These are phyloP conservation scores for Gynochthodes officinalis DNA, from an alignment of 257 asterid genomes.

Conservation along the genomic window DNA sequence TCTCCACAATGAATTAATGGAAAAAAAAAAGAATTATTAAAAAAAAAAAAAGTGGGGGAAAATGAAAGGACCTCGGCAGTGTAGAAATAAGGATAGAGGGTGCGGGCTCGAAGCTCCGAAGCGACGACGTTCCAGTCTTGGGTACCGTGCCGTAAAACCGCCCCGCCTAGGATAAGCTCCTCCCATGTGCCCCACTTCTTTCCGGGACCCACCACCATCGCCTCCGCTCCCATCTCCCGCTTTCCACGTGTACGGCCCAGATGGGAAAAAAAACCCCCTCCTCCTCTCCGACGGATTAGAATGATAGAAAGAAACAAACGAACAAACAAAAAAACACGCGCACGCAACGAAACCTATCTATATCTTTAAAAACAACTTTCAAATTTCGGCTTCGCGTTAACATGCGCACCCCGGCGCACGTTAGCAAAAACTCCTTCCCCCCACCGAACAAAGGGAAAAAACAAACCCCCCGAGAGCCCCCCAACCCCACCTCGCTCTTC, in stretches of 20 bases:
- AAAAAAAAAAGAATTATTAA: not conserved
- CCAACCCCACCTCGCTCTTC: too few relatives aligned
- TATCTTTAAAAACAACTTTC: not conserved
- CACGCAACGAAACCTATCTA: not conserved
- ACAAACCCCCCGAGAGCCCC: too few relatives aligned
- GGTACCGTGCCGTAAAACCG: conserved; percentile 62
- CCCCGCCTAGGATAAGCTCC: conserved; percentile 78
- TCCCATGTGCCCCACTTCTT: conserved; percentile 89
- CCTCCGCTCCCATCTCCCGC: conserved; percentile 39
- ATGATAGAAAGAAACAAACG: too few relatives aligned
- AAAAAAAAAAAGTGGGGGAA: not conserved
- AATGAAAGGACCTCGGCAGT: conserved; percentile 54
- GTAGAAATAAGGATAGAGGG: conserved; percentile 44
- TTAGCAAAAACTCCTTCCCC: conserved; percentile 26
- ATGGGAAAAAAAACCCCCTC: conserved; percentile 10
- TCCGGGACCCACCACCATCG: conserved; percentile 34
- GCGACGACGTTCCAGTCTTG: conserved; percentile 78
- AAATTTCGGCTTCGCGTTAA: conserved; percentile 2
- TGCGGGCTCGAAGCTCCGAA: conserved; percentile 65
- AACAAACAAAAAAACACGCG: conserved; percentile 3
- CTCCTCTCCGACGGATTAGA: too few relatives aligned
- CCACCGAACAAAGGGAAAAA: too few relatives aligned
- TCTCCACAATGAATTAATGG: not conserved
- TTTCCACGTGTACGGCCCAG: conserved; percentile 40
- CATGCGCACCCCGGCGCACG: conserved; percentile 31